phyloP scores from a whole-genome alignment of 345 rosid genomes.

The Passiflora organensis region DNA sequence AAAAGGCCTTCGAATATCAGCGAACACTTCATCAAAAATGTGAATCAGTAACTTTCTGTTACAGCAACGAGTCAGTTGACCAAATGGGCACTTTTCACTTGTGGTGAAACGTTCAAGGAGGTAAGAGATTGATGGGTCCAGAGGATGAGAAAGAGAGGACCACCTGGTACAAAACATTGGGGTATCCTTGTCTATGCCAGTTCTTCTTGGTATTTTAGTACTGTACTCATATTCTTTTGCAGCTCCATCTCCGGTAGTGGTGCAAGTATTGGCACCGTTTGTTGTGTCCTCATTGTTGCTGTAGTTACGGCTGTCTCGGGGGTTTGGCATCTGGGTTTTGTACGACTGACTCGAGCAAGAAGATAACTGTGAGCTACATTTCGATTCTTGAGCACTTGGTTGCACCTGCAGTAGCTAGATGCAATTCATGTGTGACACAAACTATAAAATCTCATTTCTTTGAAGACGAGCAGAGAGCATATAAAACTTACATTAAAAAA shows the following conservation, averaged over 20 bases:
- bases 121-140: slow-evolving; percentile 65
- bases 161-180: slow-evolving; percentile 41
- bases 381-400: slow-evolving; percentile 31
- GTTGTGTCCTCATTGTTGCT: slow-evolving; percentile 13
- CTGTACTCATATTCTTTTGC: slow-evolving; percentile 46
- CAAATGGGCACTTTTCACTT: background rate
- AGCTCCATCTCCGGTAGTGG: slow-evolving; percentile 5
- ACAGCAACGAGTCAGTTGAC: slow-evolving; percentile 37
- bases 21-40: slow-evolving; percentile 57
- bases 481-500: background rate
- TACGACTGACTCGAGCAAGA: slow-evolving; percentile 52
- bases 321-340: slow-evolving; percentile 17
- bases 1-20: slow-evolving; percentile 46
- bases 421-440: slow-evolving; percentile 10
- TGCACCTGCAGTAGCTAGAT: too few relatives aligned
- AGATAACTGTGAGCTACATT: slow-evolving; percentile 51
- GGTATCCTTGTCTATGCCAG: slow-evolving; percentile 45
- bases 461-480: too few relatives aligned
- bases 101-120: slow-evolving; percentile 43
- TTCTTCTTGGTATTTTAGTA: slow-evolving; percentile 42
- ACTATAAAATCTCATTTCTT: too few relatives aligned
- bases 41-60: slow-evolving; percentile 65
- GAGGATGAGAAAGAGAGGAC: slow-evolving; percentile 64
- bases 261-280: slow-evolving; percentile 14
- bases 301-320: slow-evolving; percentile 26